Conservation (phyloP, 2,329 filamentous ascomycete genomes). For the Calonectria honghensis region DNA sequence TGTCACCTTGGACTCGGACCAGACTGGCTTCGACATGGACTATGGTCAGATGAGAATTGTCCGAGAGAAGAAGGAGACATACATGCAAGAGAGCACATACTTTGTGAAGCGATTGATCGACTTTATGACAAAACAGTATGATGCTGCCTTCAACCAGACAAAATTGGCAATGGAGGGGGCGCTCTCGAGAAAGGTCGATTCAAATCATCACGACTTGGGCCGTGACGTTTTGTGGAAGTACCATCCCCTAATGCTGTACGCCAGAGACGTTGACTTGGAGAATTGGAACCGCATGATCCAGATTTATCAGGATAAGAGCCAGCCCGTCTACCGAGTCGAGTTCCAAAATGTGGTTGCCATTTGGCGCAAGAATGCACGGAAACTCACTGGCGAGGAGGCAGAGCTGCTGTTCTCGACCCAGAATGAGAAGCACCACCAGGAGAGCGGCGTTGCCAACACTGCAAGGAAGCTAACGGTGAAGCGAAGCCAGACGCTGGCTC, state of each 20-base stretch:
- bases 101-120: constrained; percentile 88
- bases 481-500: constrained; percentile 90
- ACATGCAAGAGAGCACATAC: constrained; percentile 82
- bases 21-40: constrained; percentile 78
- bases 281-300: constrained; percentile 89
- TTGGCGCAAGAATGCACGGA: constrained; percentile 88
- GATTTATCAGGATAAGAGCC: constrained; percentile 86
- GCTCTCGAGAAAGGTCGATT: constrained; percentile 80
- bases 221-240: constrained; percentile 90
- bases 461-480: constrained; percentile 96
- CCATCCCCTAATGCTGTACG: constrained; percentile 89
- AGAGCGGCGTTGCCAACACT: constrained; percentile 80
- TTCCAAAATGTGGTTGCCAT: constrained; percentile 85
- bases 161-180: constrained; percentile 78
- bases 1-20: constrained; percentile 64
- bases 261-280: constrained; percentile 86
- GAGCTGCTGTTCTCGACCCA: constrained; percentile 92
- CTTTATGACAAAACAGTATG: constrained; percentile 89
- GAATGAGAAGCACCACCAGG: constrained; percentile 90
- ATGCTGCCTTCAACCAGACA: constrained; percentile 82
- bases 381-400: constrained; percentile 83
- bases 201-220: constrained; percentile 81
- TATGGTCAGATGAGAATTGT: constrained; percentile 95
- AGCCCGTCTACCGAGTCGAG: constrained; percentile 86
- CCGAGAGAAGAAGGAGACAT: constrained; percentile 95